A percentile compares a stretch with the other conserved stretches of the same genome.
Conservation (phyloP, 169 alveolate genomes). For the Eimeria falciformis region DNA sequence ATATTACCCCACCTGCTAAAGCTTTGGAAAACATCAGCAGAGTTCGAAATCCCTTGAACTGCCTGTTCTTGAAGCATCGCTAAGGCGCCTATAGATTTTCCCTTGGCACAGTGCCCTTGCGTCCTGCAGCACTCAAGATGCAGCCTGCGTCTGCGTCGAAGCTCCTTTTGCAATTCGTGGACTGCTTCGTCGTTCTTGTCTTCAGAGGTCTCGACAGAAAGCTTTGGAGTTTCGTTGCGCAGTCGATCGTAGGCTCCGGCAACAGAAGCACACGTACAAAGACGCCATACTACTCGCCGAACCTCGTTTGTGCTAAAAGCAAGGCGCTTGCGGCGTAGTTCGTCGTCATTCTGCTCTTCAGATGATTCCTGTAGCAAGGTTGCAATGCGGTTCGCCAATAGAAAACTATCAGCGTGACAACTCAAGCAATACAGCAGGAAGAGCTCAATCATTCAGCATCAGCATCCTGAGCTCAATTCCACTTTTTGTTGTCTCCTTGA, state of each 20-base stretch:
- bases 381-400: no score
- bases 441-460: no score
- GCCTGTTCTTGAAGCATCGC: constrained; percentile 23
- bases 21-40: not conserved
- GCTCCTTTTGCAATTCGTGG: constrained; percentile 47
- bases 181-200: constrained; percentile 6
- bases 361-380: constrained; percentile 34
- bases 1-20: constrained; percentile 46
- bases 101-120: not conserved
- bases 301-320: constrained; percentile 35
- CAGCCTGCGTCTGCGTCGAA: constrained; percentile 47
- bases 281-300: constrained; percentile 48
- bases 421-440: no score
- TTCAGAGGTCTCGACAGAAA: constrained; percentile 1
- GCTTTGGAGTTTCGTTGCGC: not conserved
- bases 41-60: constrained; percentile 33
- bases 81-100: constrained; percentile 22
- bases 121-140: constrained; percentile 39
- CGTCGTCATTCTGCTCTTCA: constrained; percentile 44
- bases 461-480: no score
- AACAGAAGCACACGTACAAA: constrained; percentile 29
- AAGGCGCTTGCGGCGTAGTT: not conserved
- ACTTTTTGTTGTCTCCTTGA: no score
- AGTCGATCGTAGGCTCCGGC: not conserved
- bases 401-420: no score